phyloP scores from a whole-genome alignment of 2,329 filamentous ascomycete species.

The Calycina marina region DNA sequence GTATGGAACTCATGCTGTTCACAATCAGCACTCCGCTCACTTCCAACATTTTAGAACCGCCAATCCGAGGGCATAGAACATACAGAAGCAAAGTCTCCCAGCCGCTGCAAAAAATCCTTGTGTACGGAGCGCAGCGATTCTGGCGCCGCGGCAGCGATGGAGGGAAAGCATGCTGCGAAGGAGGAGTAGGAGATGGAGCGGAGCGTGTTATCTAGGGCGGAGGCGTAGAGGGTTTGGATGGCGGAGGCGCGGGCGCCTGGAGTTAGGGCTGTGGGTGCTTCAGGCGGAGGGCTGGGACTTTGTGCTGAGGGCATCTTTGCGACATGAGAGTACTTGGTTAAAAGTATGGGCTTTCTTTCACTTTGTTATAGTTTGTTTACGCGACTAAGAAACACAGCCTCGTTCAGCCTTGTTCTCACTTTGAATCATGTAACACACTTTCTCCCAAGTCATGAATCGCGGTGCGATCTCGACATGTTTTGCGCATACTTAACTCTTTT shows the following conservation, averaged over 20 bases:
- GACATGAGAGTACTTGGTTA: too few species aligned
- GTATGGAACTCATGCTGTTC: constrained; percentile 39
- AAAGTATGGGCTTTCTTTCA: too few species aligned
- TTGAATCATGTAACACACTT: too few species aligned
- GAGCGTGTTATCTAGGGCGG: constrained; percentile 38
- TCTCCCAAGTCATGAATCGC: too few species aligned
- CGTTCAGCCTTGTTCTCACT: too few species aligned
- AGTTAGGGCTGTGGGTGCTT: constrained; percentile 16
- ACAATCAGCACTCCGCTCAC: constrained; percentile 2
- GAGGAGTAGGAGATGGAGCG: constrained; percentile 39
- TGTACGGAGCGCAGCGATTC: constrained; percentile 39
- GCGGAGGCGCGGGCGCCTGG: constrained; percentile 43
- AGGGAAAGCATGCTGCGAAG: constrained; percentile 47
- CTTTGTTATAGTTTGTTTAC: too few species aligned
- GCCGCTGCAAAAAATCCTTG: constrained; percentile 39
- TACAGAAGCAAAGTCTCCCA: constrained; percentile 38
- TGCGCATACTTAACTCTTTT: too few species aligned
- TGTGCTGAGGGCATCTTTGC: neutral
- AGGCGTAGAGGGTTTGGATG: constrained; percentile 38
- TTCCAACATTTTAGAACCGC: neutral
- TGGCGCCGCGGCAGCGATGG: constrained; percentile 36
- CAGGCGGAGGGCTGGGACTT: constrained; percentile 13
- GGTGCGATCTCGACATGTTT: too few species aligned
- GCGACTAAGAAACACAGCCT: too few species aligned
- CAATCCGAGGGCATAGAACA: too few species aligned